Evolutionary conservation across 805 yeast species (phyloP).

Genomic region (Candida morakotiae): DNA sequence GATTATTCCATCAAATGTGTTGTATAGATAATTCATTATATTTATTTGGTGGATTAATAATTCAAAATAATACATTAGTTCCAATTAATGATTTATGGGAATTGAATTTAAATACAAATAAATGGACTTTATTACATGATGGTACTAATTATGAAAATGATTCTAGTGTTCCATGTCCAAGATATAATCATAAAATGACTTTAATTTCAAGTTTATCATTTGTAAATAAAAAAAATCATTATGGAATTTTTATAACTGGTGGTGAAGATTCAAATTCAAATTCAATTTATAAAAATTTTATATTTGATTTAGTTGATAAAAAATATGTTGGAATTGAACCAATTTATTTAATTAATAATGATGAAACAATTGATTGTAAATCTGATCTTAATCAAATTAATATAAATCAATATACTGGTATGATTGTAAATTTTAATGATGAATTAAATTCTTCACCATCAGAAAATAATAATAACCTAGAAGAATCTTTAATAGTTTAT

Average conservation of each 20-base stretch:
- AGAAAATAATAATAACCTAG: conserved; percentile 6
- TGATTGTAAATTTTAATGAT: conserved; percentile 28
- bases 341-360: conserved; percentile 12
- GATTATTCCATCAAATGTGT: conserved; percentile 59
- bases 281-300: conserved; percentile 27
- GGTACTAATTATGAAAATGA: conserved; percentile 17
- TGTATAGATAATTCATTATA: conserved; percentile 49
- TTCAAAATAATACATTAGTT: conserved; percentile 14
- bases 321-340: conserved; percentile 23
- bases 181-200: conserved; percentile 54
- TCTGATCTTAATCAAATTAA: too few species aligned
- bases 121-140: conserved; percentile 52
- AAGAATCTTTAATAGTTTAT: conserved; percentile 30
- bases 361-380: conserved; percentile 12
- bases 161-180: conserved; percentile 24
- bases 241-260: conserved; percentile 51
- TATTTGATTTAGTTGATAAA: conserved; percentile 44
- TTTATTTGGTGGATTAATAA: conserved; percentile 61
- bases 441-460: conserved; percentile 13
- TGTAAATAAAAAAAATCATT: conserved; percentile 35
- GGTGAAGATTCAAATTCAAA: conserved; percentile 41
- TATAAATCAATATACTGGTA: conserved; percentile 30
- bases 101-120: conserved; percentile 47
- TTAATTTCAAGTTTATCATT: conserved; percentile 34
- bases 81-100: conserved; percentile 70